These are phyloP conservation scores for Carex arenaria DNA, from an alignment of 202 grass and related monocot genomes.

Conservation along the genomic window DNA sequence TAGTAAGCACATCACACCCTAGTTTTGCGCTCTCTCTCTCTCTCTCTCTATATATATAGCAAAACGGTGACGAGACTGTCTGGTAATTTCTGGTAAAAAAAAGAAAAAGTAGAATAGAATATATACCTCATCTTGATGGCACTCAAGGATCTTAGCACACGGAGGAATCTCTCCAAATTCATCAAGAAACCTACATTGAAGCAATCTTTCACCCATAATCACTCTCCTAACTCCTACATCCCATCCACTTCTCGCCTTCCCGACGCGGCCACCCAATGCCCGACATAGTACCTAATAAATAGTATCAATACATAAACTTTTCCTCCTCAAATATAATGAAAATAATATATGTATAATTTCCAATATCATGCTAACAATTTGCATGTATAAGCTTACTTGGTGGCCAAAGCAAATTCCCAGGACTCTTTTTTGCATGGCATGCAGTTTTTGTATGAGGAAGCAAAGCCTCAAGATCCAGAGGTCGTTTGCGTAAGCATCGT, in stretches of 20 bases:
- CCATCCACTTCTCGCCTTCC: slow-evolving; percentile 50
- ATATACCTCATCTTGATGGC: slow-evolving; percentile 80
- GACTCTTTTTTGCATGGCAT: slow-evolving; percentile 45
- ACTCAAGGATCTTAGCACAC: slow-evolving; percentile 55
- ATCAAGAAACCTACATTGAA: slow-evolving; percentile 31
- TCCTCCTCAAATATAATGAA: too few species aligned
- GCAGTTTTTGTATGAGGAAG: slow-evolving; percentile 43
- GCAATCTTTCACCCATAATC: slow-evolving; percentile 21
- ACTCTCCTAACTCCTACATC: slow-evolving; percentile 73
- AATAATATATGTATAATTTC: not conserved
- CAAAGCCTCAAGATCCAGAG: slow-evolving; percentile 64
- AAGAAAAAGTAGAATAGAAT: not conserved
- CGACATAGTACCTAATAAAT: slow-evolving; percentile 58
- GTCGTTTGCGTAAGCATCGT: slow-evolving; percentile 71
- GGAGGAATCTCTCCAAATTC: slow-evolving; percentile 24
- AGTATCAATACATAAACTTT: not conserved
- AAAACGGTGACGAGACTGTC: not conserved
- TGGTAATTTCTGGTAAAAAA: not conserved
- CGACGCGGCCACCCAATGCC: slow-evolving; percentile 56
- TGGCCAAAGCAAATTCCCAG: slow-evolving; percentile 95
- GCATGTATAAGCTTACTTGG: slow-evolving; percentile 36
- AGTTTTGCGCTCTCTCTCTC: too few species aligned
- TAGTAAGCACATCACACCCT: too few species aligned
- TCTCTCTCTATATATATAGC: too few species aligned
- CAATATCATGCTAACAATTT: not conserved